A percentile compares a stretch with the other conserved stretches of the same genome.
phyloP scores from a whole-genome alignment of 805 yeast species.

The Ogataea henricii region DNA sequence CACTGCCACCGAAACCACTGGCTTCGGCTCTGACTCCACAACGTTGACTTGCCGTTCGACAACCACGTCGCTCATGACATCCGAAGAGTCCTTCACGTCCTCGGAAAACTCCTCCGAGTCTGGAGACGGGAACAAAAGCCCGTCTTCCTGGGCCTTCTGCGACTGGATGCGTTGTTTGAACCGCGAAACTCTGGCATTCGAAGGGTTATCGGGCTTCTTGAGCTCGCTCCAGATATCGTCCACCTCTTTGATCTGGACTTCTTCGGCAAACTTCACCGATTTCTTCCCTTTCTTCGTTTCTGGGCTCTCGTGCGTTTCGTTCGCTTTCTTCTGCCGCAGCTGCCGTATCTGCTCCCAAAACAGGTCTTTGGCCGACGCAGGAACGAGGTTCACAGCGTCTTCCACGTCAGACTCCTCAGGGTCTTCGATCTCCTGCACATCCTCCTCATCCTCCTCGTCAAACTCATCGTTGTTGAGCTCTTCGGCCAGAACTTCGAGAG shows the following conservation, averaged over 20 bases:
- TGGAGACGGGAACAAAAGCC: conserved; percentile 10
- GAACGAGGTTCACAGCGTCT: conserved; percentile 19
- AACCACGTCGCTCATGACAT: conserved; percentile 22
- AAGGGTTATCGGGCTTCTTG: conserved; percentile 31
- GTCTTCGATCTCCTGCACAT: conserved; percentile 1
- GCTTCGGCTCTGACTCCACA: too few relatives aligned
- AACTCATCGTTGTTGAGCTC: conserved; percentile 23
- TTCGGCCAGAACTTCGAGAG: conserved; percentile 49
- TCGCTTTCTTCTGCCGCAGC: conserved; percentile 30
- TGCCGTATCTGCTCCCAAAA: conserved; percentile 44
- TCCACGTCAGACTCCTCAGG: conserved; percentile 26
- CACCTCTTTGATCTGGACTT: conserved; percentile 58
- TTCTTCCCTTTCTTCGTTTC: conserved; percentile 34
- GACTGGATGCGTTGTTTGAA: conserved; percentile 25
- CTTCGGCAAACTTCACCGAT: conserved; percentile 55
- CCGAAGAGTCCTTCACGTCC: conserved; percentile 9
- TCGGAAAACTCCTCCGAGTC: conserved; percentile 11
- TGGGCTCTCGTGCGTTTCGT: neutral
- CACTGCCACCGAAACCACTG: neutral
- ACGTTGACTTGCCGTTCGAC: conserved; percentile 13
- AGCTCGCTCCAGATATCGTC: conserved; percentile 56
- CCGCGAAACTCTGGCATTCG: conserved; percentile 16
- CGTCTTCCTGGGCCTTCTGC: conserved; percentile 19
- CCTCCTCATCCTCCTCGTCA: conserved; percentile 17
- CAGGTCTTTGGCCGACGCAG: conserved; percentile 35